Evolutionary conservation across 2,329 filamentous ascomycete genomes (phyloP).

Genomic region (Neonectria ditissima): DNA sequence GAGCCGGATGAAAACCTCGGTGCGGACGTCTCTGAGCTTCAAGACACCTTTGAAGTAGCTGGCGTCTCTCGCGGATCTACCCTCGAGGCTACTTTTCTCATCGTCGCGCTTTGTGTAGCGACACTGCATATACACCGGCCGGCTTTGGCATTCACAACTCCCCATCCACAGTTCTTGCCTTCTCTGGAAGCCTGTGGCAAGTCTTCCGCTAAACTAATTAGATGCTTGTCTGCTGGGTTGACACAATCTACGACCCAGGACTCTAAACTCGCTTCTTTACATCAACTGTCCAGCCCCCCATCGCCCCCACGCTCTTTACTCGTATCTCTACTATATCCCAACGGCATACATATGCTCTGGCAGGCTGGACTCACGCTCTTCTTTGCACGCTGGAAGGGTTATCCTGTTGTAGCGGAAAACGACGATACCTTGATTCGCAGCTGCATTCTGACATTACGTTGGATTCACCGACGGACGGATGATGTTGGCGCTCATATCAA

Average conservation of each 20-base stretch:
- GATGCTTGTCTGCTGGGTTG: slow-evolving; percentile 8
- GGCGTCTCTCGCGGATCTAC: not conserved
- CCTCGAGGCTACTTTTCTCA: slow-evolving; percentile 29
- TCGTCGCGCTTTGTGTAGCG: slow-evolving; percentile 32
- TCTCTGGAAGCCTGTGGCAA: slow-evolving; percentile 34
- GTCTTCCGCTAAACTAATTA: slow-evolving; percentile 21
- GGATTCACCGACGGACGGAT: slow-evolving; percentile 25
- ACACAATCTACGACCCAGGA: not conserved
- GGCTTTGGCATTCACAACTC: slow-evolving; percentile 40
- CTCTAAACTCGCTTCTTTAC: not conserved
- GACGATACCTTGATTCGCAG: slow-evolving; percentile 31
- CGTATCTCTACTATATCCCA: slow-evolving; percentile 37
- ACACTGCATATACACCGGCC: slow-evolving; percentile 43
- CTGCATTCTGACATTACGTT: slow-evolving; percentile 30
- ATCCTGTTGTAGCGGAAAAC: slow-evolving; percentile 23
- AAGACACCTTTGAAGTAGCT: slow-evolving; percentile 17
- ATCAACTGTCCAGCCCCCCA: not conserved
- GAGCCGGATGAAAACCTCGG: not conserved
- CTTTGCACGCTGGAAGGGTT: slow-evolving; percentile 40
- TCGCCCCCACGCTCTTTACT: not conserved
- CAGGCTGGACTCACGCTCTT: slow-evolving; percentile 41
- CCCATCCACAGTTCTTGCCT: slow-evolving; percentile 33
- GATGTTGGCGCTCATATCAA: slow-evolving; percentile 25
- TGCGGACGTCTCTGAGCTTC: slow-evolving; percentile 11
- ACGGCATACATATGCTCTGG: slow-evolving; percentile 44